A percentile compares a stretch with the other conserved stretches of the same genome.
phyloP scores from a whole-genome alignment of 352 stramenopile species.

The Globisporangium orthogonon region DNA sequence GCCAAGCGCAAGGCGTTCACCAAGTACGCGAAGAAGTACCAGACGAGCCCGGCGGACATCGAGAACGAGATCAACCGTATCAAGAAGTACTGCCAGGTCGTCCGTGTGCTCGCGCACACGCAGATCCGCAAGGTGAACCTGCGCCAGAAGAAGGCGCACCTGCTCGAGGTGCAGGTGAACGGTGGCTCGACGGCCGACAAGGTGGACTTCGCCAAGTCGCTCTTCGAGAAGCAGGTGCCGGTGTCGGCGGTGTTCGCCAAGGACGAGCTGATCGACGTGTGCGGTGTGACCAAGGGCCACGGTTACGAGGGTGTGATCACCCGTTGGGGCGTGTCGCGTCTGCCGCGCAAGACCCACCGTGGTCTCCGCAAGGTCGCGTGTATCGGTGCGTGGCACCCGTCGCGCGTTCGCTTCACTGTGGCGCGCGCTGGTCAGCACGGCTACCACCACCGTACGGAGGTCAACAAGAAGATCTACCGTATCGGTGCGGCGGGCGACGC shows the following conservation, averaged over 20 bases:
- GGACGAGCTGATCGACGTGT: slow-evolving; percentile 99
- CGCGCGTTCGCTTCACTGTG: slow-evolving; percentile 97
- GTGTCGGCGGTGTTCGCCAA: slow-evolving; percentile 93
- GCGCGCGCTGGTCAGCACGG: slow-evolving; percentile 99
- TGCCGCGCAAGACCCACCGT: slow-evolving; percentile 99
- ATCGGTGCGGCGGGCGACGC: slow-evolving; percentile 91
- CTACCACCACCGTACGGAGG: slow-evolving; percentile 99
- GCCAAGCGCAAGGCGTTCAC: slow-evolving; percentile 99
- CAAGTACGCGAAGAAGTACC: slow-evolving; percentile 99
- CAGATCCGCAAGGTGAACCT: slow-evolving; percentile 99
- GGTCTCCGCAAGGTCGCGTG: slow-evolving; percentile 99
- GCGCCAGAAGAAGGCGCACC: slow-evolving; percentile 99
- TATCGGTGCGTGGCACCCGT: slow-evolving; percentile 99
- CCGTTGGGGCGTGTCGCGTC: slow-evolving; percentile 98
- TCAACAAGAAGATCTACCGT: slow-evolving; percentile 99
- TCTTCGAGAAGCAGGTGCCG: slow-evolving; percentile 99
- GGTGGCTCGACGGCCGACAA: slow-evolving; percentile 96
- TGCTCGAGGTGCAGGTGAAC: slow-evolving; percentile 99
- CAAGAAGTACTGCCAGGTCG: slow-evolving; percentile 99
- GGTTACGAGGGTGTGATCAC: slow-evolving; percentile 99
- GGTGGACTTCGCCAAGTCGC: slow-evolving; percentile 98
- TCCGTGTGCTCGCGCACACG: slow-evolving; percentile 99
- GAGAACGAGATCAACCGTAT: slow-evolving; percentile 98
- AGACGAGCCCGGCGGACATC: slow-evolving; percentile 88
- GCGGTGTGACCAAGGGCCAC: slow-evolving; percentile 98